Base-by-base conservation (phyloP, 768 basidiomycete species). In the Floccularia luteovirens region DNA sequence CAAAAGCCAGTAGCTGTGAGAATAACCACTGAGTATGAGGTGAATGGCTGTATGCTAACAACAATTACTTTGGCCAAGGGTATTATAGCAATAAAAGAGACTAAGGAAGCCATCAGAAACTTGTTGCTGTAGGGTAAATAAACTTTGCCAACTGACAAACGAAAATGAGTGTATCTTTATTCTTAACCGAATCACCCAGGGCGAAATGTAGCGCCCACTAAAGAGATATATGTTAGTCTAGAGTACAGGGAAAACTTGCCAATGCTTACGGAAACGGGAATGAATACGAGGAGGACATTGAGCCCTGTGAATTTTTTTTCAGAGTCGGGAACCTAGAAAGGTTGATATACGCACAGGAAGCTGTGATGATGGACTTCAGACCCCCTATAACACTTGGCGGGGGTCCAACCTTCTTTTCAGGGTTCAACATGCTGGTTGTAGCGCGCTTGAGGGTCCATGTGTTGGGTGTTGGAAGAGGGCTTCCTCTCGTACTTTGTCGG, bases 1-100 rank as follows among this genome's bases (percentile, higher is more conserved):
- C 87, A 52, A 90, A 90, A 1, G 80, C 82, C 2, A 91, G 69
- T 3, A 90, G 60, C 82, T 87, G 19, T 2, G 21, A 21, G 10
- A 35, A 10, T 41, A 28, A 20, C 30, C 4, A 37, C 5, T 32
- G 30, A 31, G 23, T 10, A 2, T 27, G 14, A 27, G 38, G 25
- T 5, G 19, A 38, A 28, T 8, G 23, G 21, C 8, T 3, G 22
- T n/a, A 24, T 13, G 37, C 48, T 28, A 14, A 14, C 27, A 28
- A 28, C 27, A 35, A 13, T 24, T 30, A 82, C 83, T 62, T 89
- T 87, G 28, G 89, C 89, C 4, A 91, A 67, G 4, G 90, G 90
- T 44, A 92, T 74, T 43, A 92, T 92, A 6, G 90, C 77, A 31
- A 88, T 59, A 54, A 91, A 89, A 1, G 79, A 77, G 52, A 82